Evolutionary conservation across 108 stramenopile species (phyloP).

Genomic region (Fragilaria crotonensis): DNA sequence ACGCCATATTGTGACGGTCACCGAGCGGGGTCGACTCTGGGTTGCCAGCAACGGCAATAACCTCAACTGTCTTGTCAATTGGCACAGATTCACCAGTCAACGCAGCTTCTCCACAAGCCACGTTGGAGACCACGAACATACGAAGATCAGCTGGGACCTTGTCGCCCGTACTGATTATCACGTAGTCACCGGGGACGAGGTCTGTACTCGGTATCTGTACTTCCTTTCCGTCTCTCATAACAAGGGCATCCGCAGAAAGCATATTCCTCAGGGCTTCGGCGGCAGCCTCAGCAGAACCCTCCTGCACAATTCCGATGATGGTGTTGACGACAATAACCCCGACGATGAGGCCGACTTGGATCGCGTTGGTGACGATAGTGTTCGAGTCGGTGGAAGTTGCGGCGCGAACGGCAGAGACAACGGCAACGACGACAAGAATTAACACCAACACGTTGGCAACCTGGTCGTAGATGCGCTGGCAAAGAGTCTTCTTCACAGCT

Average conservation of each 20-base stretch:
- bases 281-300: constrained; percentile 72
- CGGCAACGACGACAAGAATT: constrained; percentile 63
- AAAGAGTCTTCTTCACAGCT: constrained; percentile 49
- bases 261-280: constrained; percentile 79
- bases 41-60: constrained; percentile 33
- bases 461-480: constrained; percentile 67
- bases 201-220: constrained; percentile 52
- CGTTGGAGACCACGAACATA: constrained; percentile 60
- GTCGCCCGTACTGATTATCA: constrained; percentile 65
- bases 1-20: constrained; percentile 79
- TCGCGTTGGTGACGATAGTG: constrained; percentile 35
- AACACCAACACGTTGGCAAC: constrained; percentile 69
- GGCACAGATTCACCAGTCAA: constrained; percentile 92
- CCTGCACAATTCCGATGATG: constrained; percentile 74
- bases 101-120: constrained; percentile 80
- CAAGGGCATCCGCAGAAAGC: constrained; percentile 65
- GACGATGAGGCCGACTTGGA: constrained; percentile 61
- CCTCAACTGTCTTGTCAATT: constrained; percentile 65
- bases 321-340: constrained; percentile 67
- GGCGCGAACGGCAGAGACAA: constrained; percentile 50
- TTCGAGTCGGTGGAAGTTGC: constrained; percentile 24
- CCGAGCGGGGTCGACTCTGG: constrained; percentile 70
- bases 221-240: constrained; percentile 59
- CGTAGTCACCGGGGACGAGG: constrained; percentile 73
- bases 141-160: constrained; percentile 87